These are phyloP conservation scores for Penicillium nucicola DNA, from an alignment of 495 filamentous ascomycete species.

Conservation along the genomic window DNA sequence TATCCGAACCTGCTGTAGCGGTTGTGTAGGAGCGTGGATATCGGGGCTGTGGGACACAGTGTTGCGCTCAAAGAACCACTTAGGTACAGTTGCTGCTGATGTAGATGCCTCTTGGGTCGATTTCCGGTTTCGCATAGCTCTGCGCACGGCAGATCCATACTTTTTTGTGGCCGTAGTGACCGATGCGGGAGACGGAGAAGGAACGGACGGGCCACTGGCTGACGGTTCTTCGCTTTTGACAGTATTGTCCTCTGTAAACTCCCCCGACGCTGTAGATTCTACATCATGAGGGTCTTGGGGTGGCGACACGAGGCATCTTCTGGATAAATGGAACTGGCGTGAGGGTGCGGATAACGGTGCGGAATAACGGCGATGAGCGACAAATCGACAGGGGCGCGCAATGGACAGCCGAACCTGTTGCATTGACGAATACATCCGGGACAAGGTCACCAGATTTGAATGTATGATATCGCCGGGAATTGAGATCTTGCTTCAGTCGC, in stretches of 20 bases:
- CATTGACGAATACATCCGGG: slow-evolving; percentile 46
- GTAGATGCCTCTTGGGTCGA: slow-evolving; percentile 15
- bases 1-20: slow-evolving; percentile 23
- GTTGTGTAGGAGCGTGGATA: slow-evolving; percentile 2
- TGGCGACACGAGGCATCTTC: slow-evolving; percentile 31
- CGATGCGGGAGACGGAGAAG: slow-evolving; percentile 11
- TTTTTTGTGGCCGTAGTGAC: slow-evolving; percentile 24
- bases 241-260: slow-evolving; percentile 22
- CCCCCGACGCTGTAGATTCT: slow-evolving; percentile 16
- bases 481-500: slow-evolving; percentile 14
- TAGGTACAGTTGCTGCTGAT: slow-evolving; percentile 26
- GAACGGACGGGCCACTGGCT: slow-evolving; percentile 7
- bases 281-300: slow-evolving; percentile 29
- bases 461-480: slow-evolving; percentile 17
- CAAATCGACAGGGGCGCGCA: slow-evolving; percentile 42
- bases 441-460: slow-evolving; percentile 29
- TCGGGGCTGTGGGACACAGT: slow-evolving; percentile 18
- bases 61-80: slow-evolving; percentile 41
- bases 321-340: slow-evolving; percentile 39
- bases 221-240: slow-evolving; percentile 19
- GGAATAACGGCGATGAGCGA: slow-evolving; percentile 43
- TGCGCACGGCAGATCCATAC: slow-evolving; percentile 42
- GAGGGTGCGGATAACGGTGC: slow-evolving; percentile 20
- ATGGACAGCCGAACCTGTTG: slow-evolving; percentile 32
- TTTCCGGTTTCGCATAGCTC: slow-evolving; percentile 37